Conservation (phyloP, 768 basidiomycete genomes). For the Rubroboletus satanas region DNA sequence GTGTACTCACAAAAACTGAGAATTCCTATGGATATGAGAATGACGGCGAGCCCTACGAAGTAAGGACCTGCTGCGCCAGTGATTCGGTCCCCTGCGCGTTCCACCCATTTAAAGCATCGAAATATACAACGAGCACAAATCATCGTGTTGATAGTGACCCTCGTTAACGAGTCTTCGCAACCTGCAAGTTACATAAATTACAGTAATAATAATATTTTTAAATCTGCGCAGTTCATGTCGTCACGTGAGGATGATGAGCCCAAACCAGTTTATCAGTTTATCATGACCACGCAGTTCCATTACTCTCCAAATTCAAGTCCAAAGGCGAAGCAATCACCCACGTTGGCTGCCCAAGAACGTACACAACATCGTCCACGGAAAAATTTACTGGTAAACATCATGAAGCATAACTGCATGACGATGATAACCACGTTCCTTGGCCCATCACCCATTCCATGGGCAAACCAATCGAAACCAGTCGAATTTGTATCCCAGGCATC, state of each 20-base stretch:
- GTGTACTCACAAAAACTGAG: slow-evolving; percentile 74
- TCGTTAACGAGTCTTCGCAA: too few species aligned
- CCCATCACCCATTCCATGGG: slow-evolving; percentile 36
- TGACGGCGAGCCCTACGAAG: slow-evolving; percentile 78
- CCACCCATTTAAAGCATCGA: slow-evolving; percentile 61
- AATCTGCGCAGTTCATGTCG: not conserved
- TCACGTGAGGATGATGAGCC: not conserved
- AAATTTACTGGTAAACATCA: not conserved
- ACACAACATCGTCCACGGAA: not conserved
- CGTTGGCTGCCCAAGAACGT: not conserved
- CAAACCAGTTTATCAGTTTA: too few species aligned
- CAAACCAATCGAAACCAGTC: slow-evolving; percentile 67
- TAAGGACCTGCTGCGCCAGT: slow-evolving; percentile 91
- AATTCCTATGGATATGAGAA: slow-evolving; percentile 64
- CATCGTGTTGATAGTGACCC: slow-evolving; percentile 13
- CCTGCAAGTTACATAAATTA: not conserved
- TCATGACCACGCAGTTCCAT: not conserved
- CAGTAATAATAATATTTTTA: not conserved
- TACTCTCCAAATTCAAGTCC: not conserved
- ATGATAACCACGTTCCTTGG: slow-evolving; percentile 36
- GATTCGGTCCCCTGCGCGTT: slow-evolving; percentile 69
- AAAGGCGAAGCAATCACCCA: too few species aligned
- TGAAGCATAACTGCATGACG: not conserved
- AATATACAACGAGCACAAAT: slow-evolving; percentile 36
- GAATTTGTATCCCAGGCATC: slow-evolving; percentile 35